Evolutionary conservation across 306 rosid genomes (phyloP).

Genomic region (Prunus padus): DNA sequence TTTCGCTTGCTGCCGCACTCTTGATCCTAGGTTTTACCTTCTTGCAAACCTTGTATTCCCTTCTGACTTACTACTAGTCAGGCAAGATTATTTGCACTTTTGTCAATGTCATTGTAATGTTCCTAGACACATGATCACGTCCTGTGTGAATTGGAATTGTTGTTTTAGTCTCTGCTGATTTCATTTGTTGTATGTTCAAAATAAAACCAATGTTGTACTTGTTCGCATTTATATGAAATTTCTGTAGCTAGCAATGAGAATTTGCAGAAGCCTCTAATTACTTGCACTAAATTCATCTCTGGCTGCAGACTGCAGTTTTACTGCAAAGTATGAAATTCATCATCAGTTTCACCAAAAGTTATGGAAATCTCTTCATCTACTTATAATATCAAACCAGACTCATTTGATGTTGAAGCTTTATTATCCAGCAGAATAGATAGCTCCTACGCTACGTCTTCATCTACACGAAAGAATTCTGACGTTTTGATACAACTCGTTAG

Average conservation of each 20-base stretch:
- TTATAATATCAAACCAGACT: too few species aligned
- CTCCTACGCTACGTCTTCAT: too few species aligned
- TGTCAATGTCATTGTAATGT: background rate
- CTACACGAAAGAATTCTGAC: too few species aligned
- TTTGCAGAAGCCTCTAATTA: too few species aligned
- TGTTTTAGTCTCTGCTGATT: too few species aligned
- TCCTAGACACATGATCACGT: background rate
- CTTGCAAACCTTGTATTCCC: background rate
- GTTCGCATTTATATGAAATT: too few species aligned
- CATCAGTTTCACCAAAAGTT: background rate
- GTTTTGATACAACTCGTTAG: too few species aligned
- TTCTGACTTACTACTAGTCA: background rate
- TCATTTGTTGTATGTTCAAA: background rate
- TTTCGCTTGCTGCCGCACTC: background rate
- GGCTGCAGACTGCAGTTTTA: background rate
- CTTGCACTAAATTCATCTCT: background rate
- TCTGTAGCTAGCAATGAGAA: background rate
- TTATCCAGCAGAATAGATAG: too few species aligned
- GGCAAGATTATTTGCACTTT: background rate
- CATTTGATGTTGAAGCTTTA: too few species aligned
- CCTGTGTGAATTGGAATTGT: background rate
- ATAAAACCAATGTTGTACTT: background rate
- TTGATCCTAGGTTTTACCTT: background rate
- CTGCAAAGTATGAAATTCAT: background rate
- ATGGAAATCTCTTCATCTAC: too few species aligned